Evolutionary conservation across 306 rosid genomes (phyloP), one percentile per base, ranked within the genome.

Genomic region (Notholithocarpus densiflorus): DNA sequence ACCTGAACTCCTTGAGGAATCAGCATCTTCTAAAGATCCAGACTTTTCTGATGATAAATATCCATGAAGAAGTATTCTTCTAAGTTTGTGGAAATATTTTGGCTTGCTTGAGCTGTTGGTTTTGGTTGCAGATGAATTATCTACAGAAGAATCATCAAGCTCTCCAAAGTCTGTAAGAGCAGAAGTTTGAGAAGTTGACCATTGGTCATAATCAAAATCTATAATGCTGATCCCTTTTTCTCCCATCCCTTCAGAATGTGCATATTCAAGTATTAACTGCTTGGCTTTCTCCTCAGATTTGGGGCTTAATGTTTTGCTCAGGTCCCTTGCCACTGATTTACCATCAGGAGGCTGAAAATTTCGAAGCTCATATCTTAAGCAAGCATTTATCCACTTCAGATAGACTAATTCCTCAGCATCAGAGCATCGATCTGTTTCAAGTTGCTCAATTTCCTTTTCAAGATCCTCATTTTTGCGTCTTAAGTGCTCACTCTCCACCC

Each of bases 321-420:
- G 88, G 86, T 95, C 98, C 79, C 94, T 86, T 34, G 99, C 99
- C 73, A 59, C 88, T 17, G 90, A 85, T 89, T 89, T 92, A n/a
- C 97, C 97, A 56, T 82, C 7, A 45, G 88, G 80, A 0, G 94
- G 90, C 82, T 85, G 94, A 84, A 75, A 89, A 75, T 92, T 87
- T 52, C 97, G 54, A 12, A 93, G 84, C 75, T 95, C 98, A 71
- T 93, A 92, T 21, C 98, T 82, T 73, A 95, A 87, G 84, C 99
- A 95, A 66, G 98, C 99, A 81, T 95, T 95, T 57, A 95, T 74
- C 99, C 99, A 95, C 72, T 91, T 82, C 48, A 95, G 85, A 65
- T 95, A 95, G 75, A 95, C 98, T 80, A 95, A 59, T 70, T 95
- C 97, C 83, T 95, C 99, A 52, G 87, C 61, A 79, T 95, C 98